Conservation (phyloP, 1,139 yeast genomes). For the Scheffersomyces titani region DNA sequence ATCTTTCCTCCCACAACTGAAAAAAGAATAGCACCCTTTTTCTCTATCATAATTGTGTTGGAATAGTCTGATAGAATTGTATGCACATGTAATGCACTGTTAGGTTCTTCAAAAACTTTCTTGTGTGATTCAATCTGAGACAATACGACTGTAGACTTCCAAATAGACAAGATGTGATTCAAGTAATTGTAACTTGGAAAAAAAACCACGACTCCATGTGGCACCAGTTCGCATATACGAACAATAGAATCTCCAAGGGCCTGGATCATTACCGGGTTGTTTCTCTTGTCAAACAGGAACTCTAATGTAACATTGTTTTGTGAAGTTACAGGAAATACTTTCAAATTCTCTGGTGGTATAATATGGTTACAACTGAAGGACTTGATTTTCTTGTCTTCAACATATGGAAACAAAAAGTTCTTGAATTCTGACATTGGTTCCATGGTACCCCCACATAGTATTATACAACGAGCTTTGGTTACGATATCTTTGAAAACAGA, state of each 20-base stretch:
- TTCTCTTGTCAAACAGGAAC: slow-evolving; percentile 70
- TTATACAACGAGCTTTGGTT: slow-evolving; percentile 65
- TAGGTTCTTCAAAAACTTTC: slow-evolving; percentile 58
- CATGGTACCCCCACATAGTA: slow-evolving; percentile 96
- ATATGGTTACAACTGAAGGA: slow-evolving; percentile 82
- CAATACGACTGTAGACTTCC: slow-evolving; percentile 47
- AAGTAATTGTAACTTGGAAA: slow-evolving; percentile 85
- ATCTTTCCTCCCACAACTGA: slow-evolving; percentile 93
- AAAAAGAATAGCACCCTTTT: slow-evolving; percentile 64
- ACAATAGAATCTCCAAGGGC: slow-evolving; percentile 55
- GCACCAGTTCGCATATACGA: slow-evolving; percentile 49
- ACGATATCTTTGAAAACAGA: slow-evolving; percentile 67
- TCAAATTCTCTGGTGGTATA: slow-evolving; percentile 68
- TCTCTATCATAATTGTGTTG: slow-evolving; percentile 20
- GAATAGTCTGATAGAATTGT: slow-evolving; percentile 54
- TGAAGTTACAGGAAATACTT: slow-evolving; percentile 54
- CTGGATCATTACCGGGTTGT: slow-evolving; percentile 44
- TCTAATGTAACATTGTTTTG: slow-evolving; percentile 40
- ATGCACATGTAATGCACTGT: slow-evolving; percentile 42
- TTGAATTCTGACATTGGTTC: slow-evolving; percentile 79
- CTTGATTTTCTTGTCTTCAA: slow-evolving; percentile 39
- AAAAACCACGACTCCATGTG: slow-evolving; percentile 78
- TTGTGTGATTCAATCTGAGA: slow-evolving; percentile 38
- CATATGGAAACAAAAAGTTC: slow-evolving; percentile 64
- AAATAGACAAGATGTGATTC: slow-evolving; percentile 44